Percentiles rank a stretch among this genome's conserved stretches.
These are phyloP conservation scores for Metarhizium anisopliae DNA, from an alignment of 2,329 filamentous ascomycete species.

Conservation along the genomic window DNA sequence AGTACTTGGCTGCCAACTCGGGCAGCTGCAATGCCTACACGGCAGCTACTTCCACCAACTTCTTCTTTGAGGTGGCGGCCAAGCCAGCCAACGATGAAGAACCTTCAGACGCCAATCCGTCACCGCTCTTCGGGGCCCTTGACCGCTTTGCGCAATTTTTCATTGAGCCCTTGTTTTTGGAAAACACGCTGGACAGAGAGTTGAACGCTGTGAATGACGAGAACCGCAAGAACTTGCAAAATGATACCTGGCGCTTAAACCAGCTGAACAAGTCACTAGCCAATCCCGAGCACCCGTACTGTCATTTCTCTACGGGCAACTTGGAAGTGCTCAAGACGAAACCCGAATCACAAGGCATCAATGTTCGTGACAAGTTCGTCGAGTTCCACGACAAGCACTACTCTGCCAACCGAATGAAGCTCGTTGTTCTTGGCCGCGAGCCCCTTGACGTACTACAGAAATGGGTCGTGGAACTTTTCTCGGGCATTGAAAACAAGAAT, in stretches of 20 bases:
- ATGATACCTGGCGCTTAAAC: constrained; percentile 76
- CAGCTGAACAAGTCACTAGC: constrained; percentile 85
- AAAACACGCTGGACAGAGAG: constrained; percentile 78
- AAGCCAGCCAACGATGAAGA: constrained; percentile 56
- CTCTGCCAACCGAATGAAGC: constrained; percentile 88
- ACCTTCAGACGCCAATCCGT: constrained; percentile 45
- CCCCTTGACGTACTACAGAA: constrained; percentile 70
- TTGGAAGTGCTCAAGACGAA: constrained; percentile 76
- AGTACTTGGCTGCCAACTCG: constrained; percentile 83
- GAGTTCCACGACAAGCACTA: constrained; percentile 85
- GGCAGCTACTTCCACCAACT: constrained; percentile 87
- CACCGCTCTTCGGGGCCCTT: constrained; percentile 66
- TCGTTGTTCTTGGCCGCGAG: constrained; percentile 78
- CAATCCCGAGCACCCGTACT: constrained; percentile 79
- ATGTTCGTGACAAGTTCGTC: constrained; percentile 85
- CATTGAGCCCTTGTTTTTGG: constrained; percentile 76
- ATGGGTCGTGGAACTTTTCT: constrained; percentile 80
- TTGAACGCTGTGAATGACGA: constrained; percentile 86
- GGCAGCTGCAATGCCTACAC: constrained; percentile 95
- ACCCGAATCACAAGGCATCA: constrained; percentile 69
- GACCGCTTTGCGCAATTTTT: constrained; percentile 95
- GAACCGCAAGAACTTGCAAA: constrained; percentile 96
- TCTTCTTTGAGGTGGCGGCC: constrained; percentile 91
- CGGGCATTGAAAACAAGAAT: constrained; percentile 72
- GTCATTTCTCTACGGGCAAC: constrained; percentile 87